These are phyloP conservation scores for Sicyos edulis DNA, from an alignment of 306 rosid species.

Conservation along the genomic window DNA sequence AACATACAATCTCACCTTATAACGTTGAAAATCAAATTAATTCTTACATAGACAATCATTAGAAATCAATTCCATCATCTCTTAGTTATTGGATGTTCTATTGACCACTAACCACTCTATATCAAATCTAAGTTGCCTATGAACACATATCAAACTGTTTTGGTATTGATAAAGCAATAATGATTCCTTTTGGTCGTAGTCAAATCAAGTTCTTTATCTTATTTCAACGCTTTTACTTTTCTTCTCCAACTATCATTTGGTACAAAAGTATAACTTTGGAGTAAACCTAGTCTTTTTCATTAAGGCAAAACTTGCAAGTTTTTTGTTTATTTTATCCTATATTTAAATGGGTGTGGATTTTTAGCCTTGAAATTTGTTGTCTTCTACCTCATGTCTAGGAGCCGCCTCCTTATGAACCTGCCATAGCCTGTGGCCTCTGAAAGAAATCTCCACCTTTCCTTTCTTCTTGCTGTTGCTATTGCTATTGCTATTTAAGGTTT, in stretches of 20 bases:
- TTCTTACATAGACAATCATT: too few relatives aligned
- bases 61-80: too few relatives aligned
- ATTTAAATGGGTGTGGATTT: neutral
- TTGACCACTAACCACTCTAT: too few relatives aligned
- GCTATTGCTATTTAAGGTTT: slow-evolving; percentile 9
- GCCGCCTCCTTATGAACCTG: slow-evolving; percentile 12
- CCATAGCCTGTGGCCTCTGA: slow-evolving; percentile 9
- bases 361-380: neutral
- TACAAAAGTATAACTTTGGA: neutral
- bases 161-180: neutral
- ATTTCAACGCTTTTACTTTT: slow-evolving; percentile 17
- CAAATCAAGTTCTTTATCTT: neutral
- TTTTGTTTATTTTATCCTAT: neutral
- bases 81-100: too few relatives aligned
- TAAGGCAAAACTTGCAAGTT: slow-evolving; percentile 2
- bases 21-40: too few relatives aligned
- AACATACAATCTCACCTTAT: too few relatives aligned
- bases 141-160: neutral
- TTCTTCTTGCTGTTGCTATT: slow-evolving; percentile 2
- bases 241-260: neutral
- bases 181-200: neutral
- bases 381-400: slow-evolving; percentile 7
- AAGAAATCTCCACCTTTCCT: slow-evolving; percentile 7
- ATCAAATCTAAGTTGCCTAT: neutral
- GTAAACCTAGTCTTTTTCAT: neutral